phyloP scores from a whole-genome alignment of 2,329 filamentous ascomycete genomes.

The Chaetomium sp. region DNA sequence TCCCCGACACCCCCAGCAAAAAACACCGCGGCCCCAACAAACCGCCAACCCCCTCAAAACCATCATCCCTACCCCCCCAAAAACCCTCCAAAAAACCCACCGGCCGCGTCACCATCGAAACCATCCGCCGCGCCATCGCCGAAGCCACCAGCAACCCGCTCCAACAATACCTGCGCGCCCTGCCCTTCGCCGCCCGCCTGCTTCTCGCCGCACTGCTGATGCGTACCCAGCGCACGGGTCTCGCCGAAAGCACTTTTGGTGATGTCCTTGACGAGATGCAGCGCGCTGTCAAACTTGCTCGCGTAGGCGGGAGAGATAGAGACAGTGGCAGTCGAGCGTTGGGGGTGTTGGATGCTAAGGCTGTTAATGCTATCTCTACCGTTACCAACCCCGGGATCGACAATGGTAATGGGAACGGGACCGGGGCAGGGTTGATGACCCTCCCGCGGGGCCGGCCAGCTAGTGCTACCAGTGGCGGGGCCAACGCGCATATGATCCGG shows the following conservation, averaged over 20 bases:
- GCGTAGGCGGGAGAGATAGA: constrained; percentile 17
- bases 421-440: constrained; percentile 11
- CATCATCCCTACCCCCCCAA: constrained; percentile 16
- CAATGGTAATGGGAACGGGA: neutral
- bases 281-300: constrained; percentile 57
- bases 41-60: too few species aligned
- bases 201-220: constrained; percentile 77
- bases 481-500: constrained; percentile 22
- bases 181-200: constrained; percentile 77
- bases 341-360: constrained; percentile 44
- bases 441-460: too few species aligned
- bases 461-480: constrained; percentile 6
- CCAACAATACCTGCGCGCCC: constrained; percentile 76
- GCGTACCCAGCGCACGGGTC: constrained; percentile 71
- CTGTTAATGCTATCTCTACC: neutral
- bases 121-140: constrained; percentile 88
- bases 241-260: constrained; percentile 80
- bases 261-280: constrained; percentile 85
- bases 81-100: constrained; percentile 34
- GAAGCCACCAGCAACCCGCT: constrained; percentile 91
- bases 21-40: constrained; percentile 19
- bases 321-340: constrained; percentile 44
- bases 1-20: constrained; percentile 55
- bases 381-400: neutral
- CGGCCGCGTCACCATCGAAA: constrained; percentile 78